These are phyloP conservation scores for Fraxinus dipetala DNA, from an alignment of 305 asterid species.

Conservation along the genomic window DNA sequence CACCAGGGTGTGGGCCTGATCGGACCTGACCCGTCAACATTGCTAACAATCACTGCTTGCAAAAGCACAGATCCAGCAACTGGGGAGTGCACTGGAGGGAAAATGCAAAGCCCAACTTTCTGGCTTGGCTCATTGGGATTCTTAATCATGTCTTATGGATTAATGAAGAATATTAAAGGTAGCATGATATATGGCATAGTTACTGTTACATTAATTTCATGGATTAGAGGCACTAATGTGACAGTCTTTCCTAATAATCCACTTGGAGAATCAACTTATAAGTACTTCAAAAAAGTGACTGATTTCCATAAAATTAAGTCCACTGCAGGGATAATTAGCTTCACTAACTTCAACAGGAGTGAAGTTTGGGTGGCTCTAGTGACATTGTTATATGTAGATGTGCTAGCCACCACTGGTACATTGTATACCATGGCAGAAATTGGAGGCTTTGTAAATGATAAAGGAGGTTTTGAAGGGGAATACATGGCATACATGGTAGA, in stretches of 20 bases:
- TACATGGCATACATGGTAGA: conserved; percentile 75
- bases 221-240: conserved; percentile 64
- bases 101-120: conserved; percentile 68
- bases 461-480: conserved; percentile 64
- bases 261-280: conserved; percentile 48
- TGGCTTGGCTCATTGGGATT: conserved; percentile 67
- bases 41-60: conserved; percentile 53
- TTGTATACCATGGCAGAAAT: conserved; percentile 67
- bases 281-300: conserved; percentile 52
- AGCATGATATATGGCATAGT: conserved; percentile 78
- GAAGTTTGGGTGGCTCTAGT: conserved; percentile 66
- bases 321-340: conserved; percentile 53
- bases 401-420: conserved; percentile 67
- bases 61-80: conserved; percentile 29
- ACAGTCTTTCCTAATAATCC: conserved; percentile 59
- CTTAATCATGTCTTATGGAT: conserved; percentile 50
- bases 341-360: conserved; percentile 41
- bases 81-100: conserved; percentile 58
- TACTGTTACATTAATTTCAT: conserved; percentile 60
- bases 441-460: conserved; percentile 51
- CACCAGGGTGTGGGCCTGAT: conserved; percentile 65
- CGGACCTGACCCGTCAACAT: conserved; percentile 55
- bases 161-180: conserved; percentile 61
- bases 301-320: conserved; percentile 62
- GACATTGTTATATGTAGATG: conserved; percentile 63